Evolutionary conservation across 2,329 filamentous ascomycete species (phyloP).

Genomic region (Arthrobotrys conoides): DNA sequence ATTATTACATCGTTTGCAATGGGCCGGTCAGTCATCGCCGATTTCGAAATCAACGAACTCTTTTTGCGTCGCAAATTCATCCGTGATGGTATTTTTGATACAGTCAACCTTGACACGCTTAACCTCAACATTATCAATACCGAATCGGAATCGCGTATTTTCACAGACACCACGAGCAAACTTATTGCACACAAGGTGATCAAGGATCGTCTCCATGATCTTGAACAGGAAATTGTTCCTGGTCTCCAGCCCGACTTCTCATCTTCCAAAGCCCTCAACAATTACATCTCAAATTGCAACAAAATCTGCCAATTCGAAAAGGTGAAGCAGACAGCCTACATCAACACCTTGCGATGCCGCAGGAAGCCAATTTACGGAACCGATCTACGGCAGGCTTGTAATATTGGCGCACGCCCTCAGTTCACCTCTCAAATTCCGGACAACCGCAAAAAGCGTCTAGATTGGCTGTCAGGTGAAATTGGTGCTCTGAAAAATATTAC

Average conservation of each 20-base stretch:
- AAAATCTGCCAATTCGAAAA: constrained; percentile 81
- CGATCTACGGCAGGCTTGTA: constrained; percentile 81
- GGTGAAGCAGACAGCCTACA: constrained; percentile 82
- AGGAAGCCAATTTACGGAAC: constrained; percentile 85
- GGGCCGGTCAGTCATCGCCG: constrained; percentile 80
- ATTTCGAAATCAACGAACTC: constrained; percentile 80
- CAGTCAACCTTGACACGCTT: constrained; percentile 80
- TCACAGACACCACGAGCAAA: constrained; percentile 44
- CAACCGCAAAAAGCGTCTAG: constrained; percentile 72
- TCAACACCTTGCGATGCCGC: constrained; percentile 85
- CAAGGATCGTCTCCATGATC: constrained; percentile 61
- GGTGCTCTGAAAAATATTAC: constrained; percentile 76
- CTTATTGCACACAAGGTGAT: constrained; percentile 62
- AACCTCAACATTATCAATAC: constrained; percentile 75
- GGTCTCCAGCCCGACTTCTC: constrained; percentile 65
- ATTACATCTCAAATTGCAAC: constrained; percentile 79
- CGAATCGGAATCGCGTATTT: constrained; percentile 64
- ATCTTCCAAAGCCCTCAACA: constrained; percentile 70
- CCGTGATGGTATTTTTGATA: constrained; percentile 73
- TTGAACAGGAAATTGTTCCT: constrained; percentile 62
- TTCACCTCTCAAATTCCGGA: constrained; percentile 31
- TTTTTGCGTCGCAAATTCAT: constrained; percentile 78
- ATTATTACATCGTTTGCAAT: constrained; percentile 98
- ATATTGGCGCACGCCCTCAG: constrained; percentile 73
- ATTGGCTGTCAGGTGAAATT: constrained; percentile 82